phyloP scores from a whole-genome alignment of 108 stramenopile species.

The Nitzschia putrida region DNA sequence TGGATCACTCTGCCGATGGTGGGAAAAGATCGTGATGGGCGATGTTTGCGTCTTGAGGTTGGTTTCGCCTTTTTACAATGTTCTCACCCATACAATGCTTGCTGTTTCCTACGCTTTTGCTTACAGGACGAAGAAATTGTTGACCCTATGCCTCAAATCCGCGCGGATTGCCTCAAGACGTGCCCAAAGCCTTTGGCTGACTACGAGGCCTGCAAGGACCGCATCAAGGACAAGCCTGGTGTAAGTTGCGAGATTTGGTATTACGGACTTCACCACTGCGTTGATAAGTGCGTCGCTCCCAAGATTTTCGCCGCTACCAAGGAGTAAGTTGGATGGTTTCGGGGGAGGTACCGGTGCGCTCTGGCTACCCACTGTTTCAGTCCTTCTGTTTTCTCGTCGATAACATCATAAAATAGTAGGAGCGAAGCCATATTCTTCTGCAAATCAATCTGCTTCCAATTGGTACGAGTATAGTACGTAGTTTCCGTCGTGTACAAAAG shows the following conservation, averaged over 20 bases:
- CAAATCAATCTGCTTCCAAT: not conserved
- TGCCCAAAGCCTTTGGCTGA: constrained; percentile 65
- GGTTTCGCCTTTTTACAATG: not conserved
- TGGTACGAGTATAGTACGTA: not conserved
- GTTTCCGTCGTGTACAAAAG: not conserved
- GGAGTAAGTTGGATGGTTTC: constrained; percentile 39
- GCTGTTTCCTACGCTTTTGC: not conserved
- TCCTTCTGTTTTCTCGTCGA: too few species aligned
- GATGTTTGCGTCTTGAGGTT: not conserved
- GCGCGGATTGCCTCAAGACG: constrained; percentile 61
- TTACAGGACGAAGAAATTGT: constrained; percentile 72
- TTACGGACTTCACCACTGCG: constrained; percentile 86
- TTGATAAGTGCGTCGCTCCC: constrained; percentile 90
- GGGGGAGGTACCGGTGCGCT: not conserved
- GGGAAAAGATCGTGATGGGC: not conserved
- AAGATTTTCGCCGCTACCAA: constrained; percentile 84
- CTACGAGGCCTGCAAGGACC: constrained; percentile 85
- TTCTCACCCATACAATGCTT: not conserved
- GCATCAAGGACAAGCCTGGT: constrained; percentile 80
- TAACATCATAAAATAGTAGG: not conserved
- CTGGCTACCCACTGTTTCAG: too few species aligned
- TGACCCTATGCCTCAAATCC: constrained; percentile 79
- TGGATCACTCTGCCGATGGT: not conserved
- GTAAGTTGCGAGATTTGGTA: constrained; percentile 92
- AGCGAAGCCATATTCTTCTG: not conserved